Evolutionary conservation across 2,329 filamentous ascomycete species (phyloP), one percentile per base, ranked within the genome.

Genomic region (Fusarium irregulare): DNA sequence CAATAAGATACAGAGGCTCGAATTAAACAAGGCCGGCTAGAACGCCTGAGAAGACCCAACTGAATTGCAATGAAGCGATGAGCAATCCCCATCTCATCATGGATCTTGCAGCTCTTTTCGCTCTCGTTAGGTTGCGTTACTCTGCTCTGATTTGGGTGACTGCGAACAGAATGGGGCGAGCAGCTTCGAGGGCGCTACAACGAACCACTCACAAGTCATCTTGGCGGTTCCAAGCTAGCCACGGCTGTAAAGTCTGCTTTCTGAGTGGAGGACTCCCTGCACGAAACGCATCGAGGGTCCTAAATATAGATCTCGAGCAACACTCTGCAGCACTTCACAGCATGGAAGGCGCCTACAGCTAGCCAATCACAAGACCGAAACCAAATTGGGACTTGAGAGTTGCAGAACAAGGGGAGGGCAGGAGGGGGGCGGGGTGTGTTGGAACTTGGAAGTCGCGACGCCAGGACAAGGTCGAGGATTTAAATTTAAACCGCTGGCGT

Each of bases 231-330:
- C 59, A 56, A 63, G 68, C 63, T 70, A 74, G 72, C 47, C 68
- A 65, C 42, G 55, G 57, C 71, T 49, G 58, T 68, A 40, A 50
- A 59, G 40, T 45, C 58, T 70, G 60, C 56, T 59, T 51, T 50
- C 57, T 74, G 65, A 74, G 56, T 75, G 69, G 71, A 73, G 32
- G 70, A 66, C 18, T 53, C 60, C 54, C 59, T 61, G 71, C 67
- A 68, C 75, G 73, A 76, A 76, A 76, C 75, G 70, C 59, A 56
- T 66, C 64, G 59, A 60, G 71, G 64, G 66, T 66, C 61, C 77
- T 79, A 79, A 78, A 77, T 78, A 78, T 79, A 79, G 78, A 72
- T 49, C 59, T 68, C 28, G 44, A 53, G 64, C 61, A 60, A 41
- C 47, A 50, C 66, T 70, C 66, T 66, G 70, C 72, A 73, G 69